Conservation (phyloP, 2,329 filamentous ascomycete species). For the Alternaria burnsii region DNA sequence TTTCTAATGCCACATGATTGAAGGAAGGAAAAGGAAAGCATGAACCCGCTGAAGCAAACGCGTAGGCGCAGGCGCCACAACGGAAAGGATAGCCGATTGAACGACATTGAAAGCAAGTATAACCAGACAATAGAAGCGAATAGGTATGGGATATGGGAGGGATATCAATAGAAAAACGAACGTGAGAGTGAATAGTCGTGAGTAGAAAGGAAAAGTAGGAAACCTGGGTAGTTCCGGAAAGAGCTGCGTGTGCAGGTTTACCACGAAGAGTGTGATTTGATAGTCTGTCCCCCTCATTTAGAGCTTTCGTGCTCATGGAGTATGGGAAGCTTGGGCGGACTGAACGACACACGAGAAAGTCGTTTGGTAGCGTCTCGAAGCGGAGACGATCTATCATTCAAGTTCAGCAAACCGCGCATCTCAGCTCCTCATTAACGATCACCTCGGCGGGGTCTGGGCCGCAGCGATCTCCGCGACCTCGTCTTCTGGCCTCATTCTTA, state of each 20-base stretch:
- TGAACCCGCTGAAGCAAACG: background rate
- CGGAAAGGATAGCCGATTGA: constrained; percentile 3
- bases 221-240: background rate
- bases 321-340: background rate
- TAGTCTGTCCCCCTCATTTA: background rate
- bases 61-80: background rate
- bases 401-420: constrained; percentile 11
- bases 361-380: background rate
- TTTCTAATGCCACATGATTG: background rate
- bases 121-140: constrained; percentile 6
- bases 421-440: constrained; percentile 38
- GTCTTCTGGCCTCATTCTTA: constrained; percentile 63
- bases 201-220: background rate
- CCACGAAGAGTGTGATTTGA: background rate
- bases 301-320: background rate
- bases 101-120: constrained; percentile 10
- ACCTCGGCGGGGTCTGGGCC: constrained; percentile 30
- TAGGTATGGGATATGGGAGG: constrained; percentile 9
- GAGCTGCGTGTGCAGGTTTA: constrained; percentile 1
- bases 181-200: constrained; percentile 4
- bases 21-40: background rate
- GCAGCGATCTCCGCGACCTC: constrained; percentile 30
- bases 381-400: background rate
- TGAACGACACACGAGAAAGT: background rate
- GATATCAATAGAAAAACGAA: constrained; percentile 19